Conservation (phyloP, 2,329 filamentous ascomycete species). For the Westerdykella sp. region DNA sequence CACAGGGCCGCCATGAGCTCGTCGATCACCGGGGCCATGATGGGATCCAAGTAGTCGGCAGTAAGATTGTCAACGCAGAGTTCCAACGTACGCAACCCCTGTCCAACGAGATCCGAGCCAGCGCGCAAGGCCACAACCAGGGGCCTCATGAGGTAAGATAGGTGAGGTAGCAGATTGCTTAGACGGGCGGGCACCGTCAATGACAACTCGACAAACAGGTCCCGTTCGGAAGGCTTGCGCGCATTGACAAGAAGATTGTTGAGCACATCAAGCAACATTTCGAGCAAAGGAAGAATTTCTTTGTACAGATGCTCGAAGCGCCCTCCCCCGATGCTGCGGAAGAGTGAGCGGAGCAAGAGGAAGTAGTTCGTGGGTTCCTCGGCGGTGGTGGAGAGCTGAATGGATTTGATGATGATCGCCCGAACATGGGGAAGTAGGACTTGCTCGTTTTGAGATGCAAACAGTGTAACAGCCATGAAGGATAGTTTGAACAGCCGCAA, state of each 20-base stretch:
- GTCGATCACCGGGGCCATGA: slow-evolving; percentile 98
- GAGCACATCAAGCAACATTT: slow-evolving; percentile 95
- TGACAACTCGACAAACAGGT: slow-evolving; percentile 94
- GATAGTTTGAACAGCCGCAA: slow-evolving; percentile 94
- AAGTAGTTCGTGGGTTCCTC: slow-evolving; percentile 99
- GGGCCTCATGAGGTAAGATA: slow-evolving; percentile 95
- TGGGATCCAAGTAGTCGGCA: slow-evolving; percentile 93
- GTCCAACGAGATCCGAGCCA: slow-evolving; percentile 87
- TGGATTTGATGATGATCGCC: slow-evolving; percentile 94
- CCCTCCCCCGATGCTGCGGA: slow-evolving; percentile 92
- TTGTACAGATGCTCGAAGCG: slow-evolving; percentile 98
- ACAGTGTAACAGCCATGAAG: slow-evolving; percentile 98
- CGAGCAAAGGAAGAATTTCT: slow-evolving; percentile 88
- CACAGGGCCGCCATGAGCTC: slow-evolving; percentile 97
- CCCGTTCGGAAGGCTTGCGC: slow-evolving; percentile 80
- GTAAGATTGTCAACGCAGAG: slow-evolving; percentile 97
- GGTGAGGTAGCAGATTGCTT: slow-evolving; percentile 88
- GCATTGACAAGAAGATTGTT: slow-evolving; percentile 91
- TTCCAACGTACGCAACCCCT: slow-evolving; percentile 87
- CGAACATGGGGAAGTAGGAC: slow-evolving; percentile 93
- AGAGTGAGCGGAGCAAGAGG: slow-evolving; percentile 81
- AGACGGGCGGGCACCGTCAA: slow-evolving; percentile 90
- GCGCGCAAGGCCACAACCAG: slow-evolving; percentile 91
- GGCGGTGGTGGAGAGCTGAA: slow-evolving; percentile 89
- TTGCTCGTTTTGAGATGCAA: slow-evolving; percentile 89